Evolutionary conservation across 2,329 filamentous ascomycete genomes (phyloP).

Genomic region (Aspergillus sp.): DNA sequence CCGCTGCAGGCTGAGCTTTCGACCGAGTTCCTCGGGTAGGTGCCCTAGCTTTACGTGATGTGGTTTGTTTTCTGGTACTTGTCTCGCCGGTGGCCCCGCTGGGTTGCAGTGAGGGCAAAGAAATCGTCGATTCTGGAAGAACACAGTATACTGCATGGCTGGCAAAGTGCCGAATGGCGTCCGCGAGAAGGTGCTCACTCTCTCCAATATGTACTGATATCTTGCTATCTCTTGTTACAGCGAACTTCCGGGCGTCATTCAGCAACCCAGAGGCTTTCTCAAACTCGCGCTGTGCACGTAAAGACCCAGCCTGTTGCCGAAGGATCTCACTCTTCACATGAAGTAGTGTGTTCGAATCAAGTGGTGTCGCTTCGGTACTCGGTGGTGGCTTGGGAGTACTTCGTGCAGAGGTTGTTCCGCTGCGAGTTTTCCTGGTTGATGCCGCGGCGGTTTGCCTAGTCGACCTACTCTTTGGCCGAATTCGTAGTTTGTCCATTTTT

Average conservation of each 20-base stretch:
- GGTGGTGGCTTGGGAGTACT: conserved; percentile 22
- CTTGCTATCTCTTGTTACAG: conserved; percentile 56
- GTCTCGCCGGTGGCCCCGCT: conserved; percentile 35
- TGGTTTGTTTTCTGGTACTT: conserved; percentile 29
- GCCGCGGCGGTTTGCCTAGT: conserved; percentile 24
- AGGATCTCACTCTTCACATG: conserved; percentile 51
- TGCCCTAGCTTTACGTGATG: conserved; percentile 26
- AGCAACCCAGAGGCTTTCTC: conserved; percentile 58
- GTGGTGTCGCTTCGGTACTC: conserved; percentile 19
- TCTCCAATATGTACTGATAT: conserved; percentile 51
- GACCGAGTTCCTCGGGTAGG: conserved; percentile 26
- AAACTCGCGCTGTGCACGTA: conserved; percentile 53
- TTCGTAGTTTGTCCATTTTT: conserved; percentile 43
- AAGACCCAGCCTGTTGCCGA: conserved; percentile 51
- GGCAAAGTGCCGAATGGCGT: conserved; percentile 57
- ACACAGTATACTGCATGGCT: conserved; percentile 83
- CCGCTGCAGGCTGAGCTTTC: conserved; percentile 29
- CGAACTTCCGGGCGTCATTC: conserved; percentile 32
- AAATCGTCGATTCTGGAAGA: conserved; percentile 88
- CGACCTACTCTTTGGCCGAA: conserved; percentile 29
- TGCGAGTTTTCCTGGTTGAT: conserved; percentile 31
- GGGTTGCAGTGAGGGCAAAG: conserved; percentile 68
- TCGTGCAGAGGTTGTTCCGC: conserved; percentile 25
- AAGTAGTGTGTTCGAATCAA: conserved; percentile 40
- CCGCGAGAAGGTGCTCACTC: conserved; percentile 37